Evolutionary conservation across 768 basidiomycete genomes (phyloP), one percentile per base, ranked within the genome.

Genomic region (Candolleomyces eurysporus): DNA sequence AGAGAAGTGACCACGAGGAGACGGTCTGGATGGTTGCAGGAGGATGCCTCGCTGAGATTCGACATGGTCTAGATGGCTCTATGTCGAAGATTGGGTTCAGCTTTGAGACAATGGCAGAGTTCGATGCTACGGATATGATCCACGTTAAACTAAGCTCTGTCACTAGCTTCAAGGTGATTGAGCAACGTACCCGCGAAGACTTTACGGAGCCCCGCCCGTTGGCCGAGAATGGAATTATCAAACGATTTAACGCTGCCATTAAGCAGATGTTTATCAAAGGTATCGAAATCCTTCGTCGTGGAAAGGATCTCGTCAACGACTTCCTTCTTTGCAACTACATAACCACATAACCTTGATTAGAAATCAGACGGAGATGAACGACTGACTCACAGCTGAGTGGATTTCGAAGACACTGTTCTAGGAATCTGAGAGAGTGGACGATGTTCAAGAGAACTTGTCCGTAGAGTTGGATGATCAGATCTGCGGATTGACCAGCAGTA

Each of bases 1-100:
- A 19, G 8, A 46, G 30, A 10, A 61, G 43, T 2, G 60, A 43
- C 60, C 60, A 61, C 13, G 60, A 61, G 3, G 60, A 13, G 6
- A 61, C 19, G n/a, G 32, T 19, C 32, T 61, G 60, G 10, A 54
- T 31, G 17, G 50, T 54, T 4, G 11, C 7, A 2, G 51, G 36
- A 16, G 54, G 19, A 16, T 46, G n/a, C 36, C 32, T 54, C 14
- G 42, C 10, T 21, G 55, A 30, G 22, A 21, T 14, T 19, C 21
- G 30, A 19, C 31, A 32, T 10, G 45, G 19, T 11, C 19, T 32
- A 2, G n/a, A 10, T 17, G 48, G 52, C 32, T 53, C 52, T 36
- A 32, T 39, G 14, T 31, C 26, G 17, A 53, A 36, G 16, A 16
- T 11, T 8, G 52, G 26, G 14, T 31, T 17, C 16, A 53, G 52